Percentiles rank a stretch among this genome's conserved stretches.
phyloP scores from a whole-genome alignment of 225 moss, liverwort and hornwort species.

The Climacium dendroides region DNA sequence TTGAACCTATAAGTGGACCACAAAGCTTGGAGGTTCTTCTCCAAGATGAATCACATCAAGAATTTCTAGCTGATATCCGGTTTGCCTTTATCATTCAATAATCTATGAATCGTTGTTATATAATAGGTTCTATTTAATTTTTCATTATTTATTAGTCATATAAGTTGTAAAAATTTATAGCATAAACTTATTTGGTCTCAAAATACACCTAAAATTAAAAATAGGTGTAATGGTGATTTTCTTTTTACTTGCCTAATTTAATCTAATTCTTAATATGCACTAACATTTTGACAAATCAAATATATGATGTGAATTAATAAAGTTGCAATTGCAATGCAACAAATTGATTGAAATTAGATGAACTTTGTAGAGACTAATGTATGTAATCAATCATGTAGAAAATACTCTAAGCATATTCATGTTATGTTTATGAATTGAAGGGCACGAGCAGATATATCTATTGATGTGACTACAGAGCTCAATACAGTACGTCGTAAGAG shows the following conservation, averaged over 20 bases:
- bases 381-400: not conserved
- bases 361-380: not conserved
- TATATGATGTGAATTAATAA: not conserved
- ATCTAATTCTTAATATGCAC: not conserved
- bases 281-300: not conserved
- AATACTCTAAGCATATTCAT: not conserved
- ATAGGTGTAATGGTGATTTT: not conserved
- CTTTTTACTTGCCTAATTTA: not conserved
- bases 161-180: not conserved
- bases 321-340: not conserved
- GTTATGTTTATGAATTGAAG: slow-evolving; percentile 17
- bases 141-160: not conserved
- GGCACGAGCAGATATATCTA: slow-evolving; percentile 46
- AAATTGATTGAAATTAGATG: not conserved
- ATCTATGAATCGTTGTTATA: not conserved
- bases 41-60: slow-evolving; percentile 60
- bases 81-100: not conserved
- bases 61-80: slow-evolving; percentile 54
- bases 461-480: slow-evolving; percentile 49
- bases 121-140: not conserved
- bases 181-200: not conserved
- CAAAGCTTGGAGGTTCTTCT: slow-evolving; percentile 71
- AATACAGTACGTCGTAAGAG: slow-evolving; percentile 42
- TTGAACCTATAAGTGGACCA: slow-evolving; percentile 46
- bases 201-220: not conserved